Conservation (phyloP, 2,329 filamentous ascomycete species). For the Fusarium bulbicola region DNA sequence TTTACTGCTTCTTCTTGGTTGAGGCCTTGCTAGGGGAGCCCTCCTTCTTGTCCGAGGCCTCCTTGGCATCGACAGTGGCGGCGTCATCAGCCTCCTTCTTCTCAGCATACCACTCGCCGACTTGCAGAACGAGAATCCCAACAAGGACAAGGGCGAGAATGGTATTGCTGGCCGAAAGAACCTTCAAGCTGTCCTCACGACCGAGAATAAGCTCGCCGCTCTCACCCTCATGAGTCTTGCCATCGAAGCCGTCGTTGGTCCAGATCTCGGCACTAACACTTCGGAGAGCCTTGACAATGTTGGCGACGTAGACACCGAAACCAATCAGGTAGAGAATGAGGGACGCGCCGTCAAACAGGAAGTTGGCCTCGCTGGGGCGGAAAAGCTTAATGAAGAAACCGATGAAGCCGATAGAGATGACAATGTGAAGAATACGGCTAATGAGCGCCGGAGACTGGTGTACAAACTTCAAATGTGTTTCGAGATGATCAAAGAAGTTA, state of each 20-base stretch:
- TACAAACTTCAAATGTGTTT: slow-evolving; percentile 89
- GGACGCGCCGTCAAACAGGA: slow-evolving; percentile 89
- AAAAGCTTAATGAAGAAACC: slow-evolving; percentile 96
- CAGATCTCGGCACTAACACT: slow-evolving; percentile 80
- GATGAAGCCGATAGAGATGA: slow-evolving; percentile 84
- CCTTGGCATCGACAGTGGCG: slow-evolving; percentile 63
- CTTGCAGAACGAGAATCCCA: slow-evolving; percentile 91
- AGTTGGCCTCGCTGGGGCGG: slow-evolving; percentile 90
- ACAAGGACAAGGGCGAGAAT: slow-evolving; percentile 93
- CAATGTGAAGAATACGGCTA: slow-evolving; percentile 91
- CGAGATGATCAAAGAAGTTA: slow-evolving; percentile 83
- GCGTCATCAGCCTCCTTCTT: slow-evolving; percentile 87
- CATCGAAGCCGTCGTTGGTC: slow-evolving; percentile 52
- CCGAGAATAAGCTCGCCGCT: slow-evolving; percentile 74
- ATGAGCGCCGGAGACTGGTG: slow-evolving; percentile 93
- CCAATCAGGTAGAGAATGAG: slow-evolving; percentile 86
- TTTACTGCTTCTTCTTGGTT: slow-evolving; percentile 51
- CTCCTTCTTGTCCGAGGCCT: slow-evolving; percentile 51
- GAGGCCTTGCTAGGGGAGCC: slow-evolving; percentile 41
- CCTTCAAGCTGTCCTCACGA: slow-evolving; percentile 88
- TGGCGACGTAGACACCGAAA: slow-evolving; percentile 91
- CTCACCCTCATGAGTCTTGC: slow-evolving; percentile 51
- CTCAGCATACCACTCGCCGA: slow-evolving; percentile 98
- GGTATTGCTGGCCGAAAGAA: slow-evolving; percentile 93
- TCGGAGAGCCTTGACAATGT: slow-evolving; percentile 94